Conservation (phyloP, 306 rosid genomes). For the Astragalus glycyphyllos region DNA sequence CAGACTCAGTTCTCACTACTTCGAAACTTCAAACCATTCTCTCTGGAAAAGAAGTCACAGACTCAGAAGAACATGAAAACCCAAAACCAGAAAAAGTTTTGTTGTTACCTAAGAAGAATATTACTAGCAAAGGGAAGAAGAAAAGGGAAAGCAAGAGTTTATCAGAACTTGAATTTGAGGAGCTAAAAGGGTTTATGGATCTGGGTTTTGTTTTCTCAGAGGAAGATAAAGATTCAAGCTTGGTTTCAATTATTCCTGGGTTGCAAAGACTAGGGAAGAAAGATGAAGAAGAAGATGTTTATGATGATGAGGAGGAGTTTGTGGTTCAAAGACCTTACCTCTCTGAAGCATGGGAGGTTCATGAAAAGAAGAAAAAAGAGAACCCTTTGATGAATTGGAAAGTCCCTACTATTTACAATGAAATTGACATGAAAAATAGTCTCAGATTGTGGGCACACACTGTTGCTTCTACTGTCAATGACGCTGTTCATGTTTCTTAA, state of each 20-base stretch:
- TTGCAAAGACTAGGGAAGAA: constrained; percentile 70
- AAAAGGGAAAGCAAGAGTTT: constrained; percentile 70
- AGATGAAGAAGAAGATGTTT: constrained; percentile 25
- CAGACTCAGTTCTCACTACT: constrained; percentile 56
- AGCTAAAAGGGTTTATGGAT: constrained; percentile 95
- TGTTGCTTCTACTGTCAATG: constrained; percentile 78
- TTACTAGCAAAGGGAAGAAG: constrained; percentile 16
- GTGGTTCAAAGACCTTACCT: constrained; percentile 77
- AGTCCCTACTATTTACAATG: constrained; percentile 62
- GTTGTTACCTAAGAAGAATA: constrained; percentile 41
- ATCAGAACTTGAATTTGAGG: constrained; percentile 84
- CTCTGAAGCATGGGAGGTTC: constrained; percentile 82
- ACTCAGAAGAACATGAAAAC: constrained; percentile 44
- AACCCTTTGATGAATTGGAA: constrained; percentile 73
- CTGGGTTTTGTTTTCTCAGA: constrained; percentile 90
- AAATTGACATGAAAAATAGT: constrained; percentile 69
- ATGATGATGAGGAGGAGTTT: constrained; percentile 33
- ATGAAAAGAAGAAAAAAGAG: constrained; percentile 52
- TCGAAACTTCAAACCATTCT: constrained; percentile 58
- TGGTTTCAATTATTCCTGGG: constrained; percentile 85
- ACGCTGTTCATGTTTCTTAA: constrained; percentile 33
- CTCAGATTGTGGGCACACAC: constrained; percentile 89
- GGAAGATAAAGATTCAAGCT: constrained; percentile 75
- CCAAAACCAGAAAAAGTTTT: constrained; percentile 10
- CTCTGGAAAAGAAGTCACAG: constrained; percentile 61